These are phyloP conservation scores for Aspergillus quadrilineatus DNA, from an alignment of 2,329 filamentous ascomycete species.

Conservation along the genomic window DNA sequence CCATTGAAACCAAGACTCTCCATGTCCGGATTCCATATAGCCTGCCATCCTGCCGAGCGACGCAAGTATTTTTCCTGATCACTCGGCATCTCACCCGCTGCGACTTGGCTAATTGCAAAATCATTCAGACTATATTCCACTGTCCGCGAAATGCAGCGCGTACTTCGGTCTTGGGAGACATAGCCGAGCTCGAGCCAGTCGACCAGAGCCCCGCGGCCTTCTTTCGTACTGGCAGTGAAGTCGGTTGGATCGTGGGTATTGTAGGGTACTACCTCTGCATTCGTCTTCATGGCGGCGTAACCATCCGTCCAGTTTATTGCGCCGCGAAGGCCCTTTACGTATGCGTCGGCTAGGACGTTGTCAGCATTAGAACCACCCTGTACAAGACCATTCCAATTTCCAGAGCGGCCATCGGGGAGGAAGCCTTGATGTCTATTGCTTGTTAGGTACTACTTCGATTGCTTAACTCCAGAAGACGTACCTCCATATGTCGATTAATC, in stretches of 20 bases:
- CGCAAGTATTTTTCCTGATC: slow-evolving; percentile 57
- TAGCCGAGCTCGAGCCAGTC: slow-evolving; percentile 67
- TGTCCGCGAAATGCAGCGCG: slow-evolving; percentile 62
- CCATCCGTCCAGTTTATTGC: slow-evolving; percentile 64
- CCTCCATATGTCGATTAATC: slow-evolving; percentile 67
- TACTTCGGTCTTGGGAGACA: slow-evolving; percentile 59
- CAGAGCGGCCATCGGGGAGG: slow-evolving; percentile 65
- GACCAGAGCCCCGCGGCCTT: slow-evolving; percentile 66
- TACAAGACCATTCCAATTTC: slow-evolving; percentile 61
- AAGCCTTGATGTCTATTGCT: slow-evolving; percentile 50
- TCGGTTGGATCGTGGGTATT: slow-evolving; percentile 59
- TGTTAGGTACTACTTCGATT: neutral
- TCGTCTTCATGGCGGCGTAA: slow-evolving; percentile 63
- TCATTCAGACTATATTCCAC: slow-evolving; percentile 67
- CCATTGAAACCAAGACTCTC: slow-evolving; percentile 57
- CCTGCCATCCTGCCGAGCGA: slow-evolving; percentile 68
- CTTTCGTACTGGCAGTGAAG: slow-evolving; percentile 61
- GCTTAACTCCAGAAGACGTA: slow-evolving; percentile 34
- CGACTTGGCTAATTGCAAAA: slow-evolving; percentile 61
- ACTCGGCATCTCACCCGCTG: slow-evolving; percentile 49
- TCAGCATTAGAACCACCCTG: slow-evolving; percentile 71
- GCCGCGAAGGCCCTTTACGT: slow-evolving; percentile 65
- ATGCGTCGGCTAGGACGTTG: slow-evolving; percentile 71
- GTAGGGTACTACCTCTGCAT: slow-evolving; percentile 63
- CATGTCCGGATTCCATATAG: slow-evolving; percentile 65